These are phyloP conservation scores for Sporothrix luriei DNA, from an alignment of 2,329 filamentous ascomycete genomes.

Conservation along the genomic window DNA sequence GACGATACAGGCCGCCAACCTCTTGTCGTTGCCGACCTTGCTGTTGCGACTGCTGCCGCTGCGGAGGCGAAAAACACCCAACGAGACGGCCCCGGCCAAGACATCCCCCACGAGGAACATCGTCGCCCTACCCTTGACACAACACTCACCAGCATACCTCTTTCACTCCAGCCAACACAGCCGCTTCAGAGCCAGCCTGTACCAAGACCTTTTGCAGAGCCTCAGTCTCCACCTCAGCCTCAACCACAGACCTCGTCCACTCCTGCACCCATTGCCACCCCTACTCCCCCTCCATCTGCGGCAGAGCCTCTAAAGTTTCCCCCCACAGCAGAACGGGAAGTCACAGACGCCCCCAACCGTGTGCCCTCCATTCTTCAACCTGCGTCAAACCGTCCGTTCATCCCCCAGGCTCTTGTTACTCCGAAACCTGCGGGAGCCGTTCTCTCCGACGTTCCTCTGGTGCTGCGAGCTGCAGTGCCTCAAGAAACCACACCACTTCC, in stretches of 20 bases:
- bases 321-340: not conserved
- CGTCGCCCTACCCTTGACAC: not conserved
- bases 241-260: not conserved
- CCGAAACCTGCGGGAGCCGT: slow-evolving; percentile 1
- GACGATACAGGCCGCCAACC: slow-evolving; percentile 28
- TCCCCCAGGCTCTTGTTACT: not conserved
- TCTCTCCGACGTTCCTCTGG: slow-evolving; percentile 22
- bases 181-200: slow-evolving; percentile 34
- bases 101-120: slow-evolving; percentile 15
- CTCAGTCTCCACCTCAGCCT: not conserved
- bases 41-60: slow-evolving; percentile 4
- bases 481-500: not conserved
- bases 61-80: not conserved
- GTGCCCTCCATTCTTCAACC: slow-evolving; percentile 20
- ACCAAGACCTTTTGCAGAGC: not conserved
- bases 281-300: not conserved
- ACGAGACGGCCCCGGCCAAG: not conserved
- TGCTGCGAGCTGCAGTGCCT: slow-evolving; percentile 7
- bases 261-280: not conserved
- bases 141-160: slow-evolving; percentile 33
- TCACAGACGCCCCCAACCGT: not conserved
- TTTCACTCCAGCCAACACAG: slow-evolving; percentile 38
- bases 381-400: not conserved
- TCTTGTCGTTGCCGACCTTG: slow-evolving; percentile 21
- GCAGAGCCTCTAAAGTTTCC: not conserved